A percentile compares a stretch with the other conserved stretches of the same genome.
Conservation (phyloP, 441 rosid species). For the Jatropha multifida region DNA sequence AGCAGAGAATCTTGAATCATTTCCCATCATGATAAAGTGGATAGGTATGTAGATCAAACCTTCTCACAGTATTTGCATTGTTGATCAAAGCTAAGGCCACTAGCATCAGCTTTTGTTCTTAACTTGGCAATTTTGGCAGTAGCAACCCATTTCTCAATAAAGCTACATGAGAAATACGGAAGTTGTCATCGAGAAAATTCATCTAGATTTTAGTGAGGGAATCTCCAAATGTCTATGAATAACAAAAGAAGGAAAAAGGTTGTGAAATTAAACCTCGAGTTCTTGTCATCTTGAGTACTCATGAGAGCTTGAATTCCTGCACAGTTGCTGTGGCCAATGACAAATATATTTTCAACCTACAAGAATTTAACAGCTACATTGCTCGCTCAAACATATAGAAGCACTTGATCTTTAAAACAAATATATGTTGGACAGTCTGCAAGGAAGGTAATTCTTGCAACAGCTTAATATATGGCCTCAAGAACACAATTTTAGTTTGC, state of each 20-base stretch:
- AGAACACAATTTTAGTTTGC: background rate
- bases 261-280: conserved; percentile 46
- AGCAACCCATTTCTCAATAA: conserved; percentile 71
- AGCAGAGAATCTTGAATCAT: background rate
- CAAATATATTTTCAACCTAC: conserved; percentile 88
- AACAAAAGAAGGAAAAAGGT: background rate
- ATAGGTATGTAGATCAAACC: conserved; percentile 37
- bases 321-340: conserved; percentile 91
- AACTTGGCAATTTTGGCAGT: conserved; percentile 69
- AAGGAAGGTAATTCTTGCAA: background rate
- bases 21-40: background rate
- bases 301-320: conserved; percentile 95
- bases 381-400: background rate
- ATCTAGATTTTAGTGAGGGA: background rate
- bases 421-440: background rate
- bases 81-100: conserved; percentile 63
- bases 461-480: background rate
- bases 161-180: conserved; percentile 39
- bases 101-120: conserved; percentile 59
- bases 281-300: conserved; percentile 60
- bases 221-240: background rate
- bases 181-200: background rate
- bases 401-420: background rate
- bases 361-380: conserved; percentile 14
- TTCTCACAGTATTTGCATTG: conserved; percentile 93